A percentile compares a stretch with the other conserved stretches of the same genome.
Evolutionary conservation across 225 moss, liverwort and hornwort species (phyloP).

Genomic region (Polytrichum formosum): DNA sequence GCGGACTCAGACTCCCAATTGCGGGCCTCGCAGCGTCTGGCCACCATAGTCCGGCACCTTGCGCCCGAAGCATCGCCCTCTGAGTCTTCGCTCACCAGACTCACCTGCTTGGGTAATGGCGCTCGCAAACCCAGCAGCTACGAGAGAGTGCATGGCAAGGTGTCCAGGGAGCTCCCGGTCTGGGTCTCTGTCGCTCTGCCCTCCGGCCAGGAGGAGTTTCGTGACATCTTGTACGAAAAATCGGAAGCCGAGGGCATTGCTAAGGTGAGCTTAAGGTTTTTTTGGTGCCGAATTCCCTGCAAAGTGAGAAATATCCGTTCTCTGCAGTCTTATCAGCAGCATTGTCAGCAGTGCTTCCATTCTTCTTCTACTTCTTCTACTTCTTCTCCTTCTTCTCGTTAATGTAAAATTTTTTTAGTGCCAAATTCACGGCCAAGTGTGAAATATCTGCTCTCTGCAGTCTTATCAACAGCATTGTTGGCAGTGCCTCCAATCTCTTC

Average conservation of each 20-base stretch:
- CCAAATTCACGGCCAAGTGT: no score
- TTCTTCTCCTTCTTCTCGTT: no score
- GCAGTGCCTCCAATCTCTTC: not conserved
- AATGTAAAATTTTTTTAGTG: no score
- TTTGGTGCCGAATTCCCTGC: no score
- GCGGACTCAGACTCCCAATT: constrained; percentile 18
- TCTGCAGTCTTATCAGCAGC: no score
- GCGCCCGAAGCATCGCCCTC: constrained; percentile 9
- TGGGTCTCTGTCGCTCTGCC: constrained; percentile 43
- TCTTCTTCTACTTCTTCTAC: no score
- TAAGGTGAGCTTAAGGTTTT: constrained; percentile 45
- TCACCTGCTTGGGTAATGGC: constrained; percentile 5
- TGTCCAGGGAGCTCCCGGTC: constrained; percentile 36
- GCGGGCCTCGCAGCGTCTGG: constrained; percentile 26
- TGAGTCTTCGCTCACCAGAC: not conserved
- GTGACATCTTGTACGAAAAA: constrained; percentile 87
- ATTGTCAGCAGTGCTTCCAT: no score
- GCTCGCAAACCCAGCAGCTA: constrained; percentile 52
- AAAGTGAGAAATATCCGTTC: no score
- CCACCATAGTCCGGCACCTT: constrained; percentile 25
- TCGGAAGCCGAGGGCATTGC: constrained; percentile 66
- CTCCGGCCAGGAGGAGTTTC: constrained; percentile 52
- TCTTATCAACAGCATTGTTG: no score
- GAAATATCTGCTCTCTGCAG: no score
- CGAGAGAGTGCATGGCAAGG: constrained; percentile 73